These are phyloP conservation scores for Pythium myriotylum DNA, from an alignment of 352 stramenopile species.

Conservation along the genomic window DNA sequence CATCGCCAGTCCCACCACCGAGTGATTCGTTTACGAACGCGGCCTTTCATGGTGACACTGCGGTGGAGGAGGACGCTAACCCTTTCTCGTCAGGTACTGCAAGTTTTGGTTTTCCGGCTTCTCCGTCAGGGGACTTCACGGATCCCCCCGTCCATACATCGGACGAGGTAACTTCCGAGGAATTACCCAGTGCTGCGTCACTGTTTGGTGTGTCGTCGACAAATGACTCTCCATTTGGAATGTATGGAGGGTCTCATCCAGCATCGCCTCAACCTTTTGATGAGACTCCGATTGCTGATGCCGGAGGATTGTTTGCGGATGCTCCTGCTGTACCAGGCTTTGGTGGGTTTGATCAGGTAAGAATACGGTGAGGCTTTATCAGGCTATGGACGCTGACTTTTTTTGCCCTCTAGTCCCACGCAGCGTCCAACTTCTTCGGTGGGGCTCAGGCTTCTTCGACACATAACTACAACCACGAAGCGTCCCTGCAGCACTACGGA, in stretches of 20 bases:
- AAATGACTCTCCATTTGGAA: conserved; percentile 53
- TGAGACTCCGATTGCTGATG: conserved; percentile 57
- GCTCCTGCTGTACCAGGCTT: conserved; percentile 35
- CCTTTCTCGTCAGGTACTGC: conserved; percentile 46
- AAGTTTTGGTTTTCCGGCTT: conserved; percentile 34
- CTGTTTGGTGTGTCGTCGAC: conserved; percentile 63
- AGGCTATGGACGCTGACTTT: conserved; percentile 1
- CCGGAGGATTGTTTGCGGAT: conserved; percentile 61
- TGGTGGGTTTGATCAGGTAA: conserved; percentile 29
- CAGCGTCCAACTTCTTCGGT: conserved; percentile 23
- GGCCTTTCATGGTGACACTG: conserved; percentile 1
- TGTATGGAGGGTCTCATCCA: conserved; percentile 29
- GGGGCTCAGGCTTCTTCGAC: not conserved
- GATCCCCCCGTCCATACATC: not conserved
- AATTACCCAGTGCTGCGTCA: conserved; percentile 48
- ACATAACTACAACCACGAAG: conserved; percentile 8
- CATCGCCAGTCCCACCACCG: not conserved
- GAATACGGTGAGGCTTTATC: conserved; percentile 26
- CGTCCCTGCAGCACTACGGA: not conserved
- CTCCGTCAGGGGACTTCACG: conserved; percentile 9
- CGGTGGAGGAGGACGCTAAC: conserved; percentile 35
- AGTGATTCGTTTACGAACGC: not conserved
- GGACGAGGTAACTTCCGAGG: not conserved
- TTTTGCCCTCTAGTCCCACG: conserved; percentile 15
- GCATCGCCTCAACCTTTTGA: conserved; percentile 12